Conservation (phyloP, 345 rosid species). For the Chamaenerion angustifolium region DNA sequence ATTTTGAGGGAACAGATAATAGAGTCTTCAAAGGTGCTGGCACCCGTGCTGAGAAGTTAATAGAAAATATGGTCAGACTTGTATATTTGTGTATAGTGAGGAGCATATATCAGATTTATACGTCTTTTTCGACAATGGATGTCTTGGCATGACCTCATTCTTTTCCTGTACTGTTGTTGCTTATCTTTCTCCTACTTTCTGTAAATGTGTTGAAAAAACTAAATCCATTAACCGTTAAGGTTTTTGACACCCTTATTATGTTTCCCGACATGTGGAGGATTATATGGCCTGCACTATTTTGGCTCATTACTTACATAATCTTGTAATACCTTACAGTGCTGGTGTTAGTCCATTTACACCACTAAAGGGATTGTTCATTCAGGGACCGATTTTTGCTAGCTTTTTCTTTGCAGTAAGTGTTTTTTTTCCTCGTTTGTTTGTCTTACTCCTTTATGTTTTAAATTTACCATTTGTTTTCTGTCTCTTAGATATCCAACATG, state of each 20-base stretch:
- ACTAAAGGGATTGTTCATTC: constrained; percentile 68
- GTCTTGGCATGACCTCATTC: no score
- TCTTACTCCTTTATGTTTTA: neutral
- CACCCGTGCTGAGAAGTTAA: no score
- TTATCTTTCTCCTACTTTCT: no score
- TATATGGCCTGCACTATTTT: neutral
- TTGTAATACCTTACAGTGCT: constrained; percentile 27
- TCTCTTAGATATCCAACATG: constrained; percentile 56
- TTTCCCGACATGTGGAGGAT: neutral
- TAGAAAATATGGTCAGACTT: no score
- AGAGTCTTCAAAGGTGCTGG: no score
- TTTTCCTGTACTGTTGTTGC: no score
- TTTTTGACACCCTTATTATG: neutral
- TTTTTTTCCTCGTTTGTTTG: neutral
- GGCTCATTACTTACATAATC: neutral
- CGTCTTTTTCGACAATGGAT: no score
- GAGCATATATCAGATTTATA: no score
- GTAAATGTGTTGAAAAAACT: no score
- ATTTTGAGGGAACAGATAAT: no score
- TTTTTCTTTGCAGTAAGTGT: constrained; percentile 77
- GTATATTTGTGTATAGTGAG: no score
- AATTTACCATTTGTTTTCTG: constrained; percentile 1
- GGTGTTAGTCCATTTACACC: constrained; percentile 77
- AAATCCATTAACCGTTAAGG: neutral
- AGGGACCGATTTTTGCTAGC: constrained; percentile 64